Base-by-base conservation (phyloP, 768 basidiomycete species). In the Hygrophoropsis aurantiaca region DNA sequence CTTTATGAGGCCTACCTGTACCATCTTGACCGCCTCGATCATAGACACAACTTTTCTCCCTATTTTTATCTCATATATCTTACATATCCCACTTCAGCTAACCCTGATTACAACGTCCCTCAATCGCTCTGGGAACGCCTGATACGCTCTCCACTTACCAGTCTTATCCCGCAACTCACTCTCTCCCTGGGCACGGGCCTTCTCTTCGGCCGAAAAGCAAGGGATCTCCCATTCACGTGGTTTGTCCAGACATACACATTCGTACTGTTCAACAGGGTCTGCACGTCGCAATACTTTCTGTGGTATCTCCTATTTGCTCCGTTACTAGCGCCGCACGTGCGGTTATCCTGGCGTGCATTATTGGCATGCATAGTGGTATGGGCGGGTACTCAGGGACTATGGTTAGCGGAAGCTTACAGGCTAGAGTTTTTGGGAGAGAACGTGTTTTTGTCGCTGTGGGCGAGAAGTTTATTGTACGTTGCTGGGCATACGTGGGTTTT, bases 241-340 rank as follows among this genome's bases (percentile, higher is more conserved):
- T 93, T 97, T 60, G 75, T 94, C 11, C 94, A 97, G 67, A 98
- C 97, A 2, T 78, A 78, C 30, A 70, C 79, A 0, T 98, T 99
- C 58, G 94, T 97, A n/a, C 69, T 92, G 7, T 95, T 98, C 73
- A 99, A 98, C 66, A 94, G 95, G 66, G 97, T 99, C 42, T 97
- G 94, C 78, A 99, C 97, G 0, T 97, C 94, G 0, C 67, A 98
- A 89, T 99, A 99, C 66, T 99, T 98, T 69, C 74, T 95, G 32
- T 99, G 97, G 97, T 97, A 94, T 62, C 81, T 92, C 11, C 81
- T 93, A 41, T 81, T 98, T 50, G 67, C 98, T 0, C 94, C 95
- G 0, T 76, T 93, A 3, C 72, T 95, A 19, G 75, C 93, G 3
- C 87, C 92, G 0, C 74, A 69, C 3, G 66, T 97, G 0, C 64